Conservation (phyloP, 306 rosid genomes). For the Casuarina equisetifolia region DNA sequence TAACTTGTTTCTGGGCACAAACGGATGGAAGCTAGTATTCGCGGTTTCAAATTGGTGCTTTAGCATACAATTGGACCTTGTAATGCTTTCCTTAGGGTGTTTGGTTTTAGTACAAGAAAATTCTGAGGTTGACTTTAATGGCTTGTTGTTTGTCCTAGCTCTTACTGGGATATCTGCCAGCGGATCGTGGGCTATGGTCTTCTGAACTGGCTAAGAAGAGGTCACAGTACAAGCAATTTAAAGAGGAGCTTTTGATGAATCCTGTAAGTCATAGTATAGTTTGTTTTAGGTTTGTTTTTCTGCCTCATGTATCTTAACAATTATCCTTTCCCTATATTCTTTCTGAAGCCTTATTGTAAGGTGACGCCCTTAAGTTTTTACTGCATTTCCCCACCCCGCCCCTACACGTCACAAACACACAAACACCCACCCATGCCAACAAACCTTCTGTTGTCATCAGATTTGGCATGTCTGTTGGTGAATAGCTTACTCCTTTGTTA, state of each 20-base stretch:
- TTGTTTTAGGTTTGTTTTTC: background rate
- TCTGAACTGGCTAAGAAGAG: constrained; percentile 88
- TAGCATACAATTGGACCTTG: background rate
- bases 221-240: constrained; percentile 89
- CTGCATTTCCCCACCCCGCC: too few relatives aligned
- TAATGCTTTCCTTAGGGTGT: background rate
- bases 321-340: background rate
- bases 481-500: background rate
- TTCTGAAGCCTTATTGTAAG: background rate
- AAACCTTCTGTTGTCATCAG: background rate
- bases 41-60: background rate
- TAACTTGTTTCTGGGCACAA: background rate
- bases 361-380: background rate
- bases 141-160: constrained; percentile 54
- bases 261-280: constrained; percentile 71
- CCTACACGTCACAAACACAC: too few relatives aligned
- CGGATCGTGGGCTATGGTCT: constrained; percentile 80
- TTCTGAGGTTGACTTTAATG: constrained; percentile 10
- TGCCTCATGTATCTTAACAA: background rate
- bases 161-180: constrained; percentile 85
- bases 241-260: constrained; percentile 90
- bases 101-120: background rate
- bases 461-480: constrained; percentile 5
- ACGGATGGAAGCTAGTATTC: background rate
- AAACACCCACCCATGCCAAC: too few relatives aligned